These are phyloP conservation scores for Elsinoe arachidis DNA, from an alignment of 2,329 filamentous ascomycete species.

Conservation along the genomic window DNA sequence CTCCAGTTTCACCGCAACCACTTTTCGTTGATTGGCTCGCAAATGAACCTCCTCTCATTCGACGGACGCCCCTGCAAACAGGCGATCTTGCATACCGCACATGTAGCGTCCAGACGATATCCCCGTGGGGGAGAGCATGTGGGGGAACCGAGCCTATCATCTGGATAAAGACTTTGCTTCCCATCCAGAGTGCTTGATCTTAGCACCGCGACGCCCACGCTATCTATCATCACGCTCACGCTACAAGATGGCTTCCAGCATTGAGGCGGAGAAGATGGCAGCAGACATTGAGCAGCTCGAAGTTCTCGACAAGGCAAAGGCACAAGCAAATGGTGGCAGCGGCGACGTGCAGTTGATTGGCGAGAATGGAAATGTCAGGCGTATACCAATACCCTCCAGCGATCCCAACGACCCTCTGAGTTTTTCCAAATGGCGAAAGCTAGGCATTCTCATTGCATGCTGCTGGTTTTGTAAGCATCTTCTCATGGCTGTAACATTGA, in stretches of 20 bases:
- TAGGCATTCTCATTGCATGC: conserved; percentile 24
- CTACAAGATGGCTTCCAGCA: neutral
- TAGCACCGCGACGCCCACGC: neutral
- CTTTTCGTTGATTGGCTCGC: neutral
- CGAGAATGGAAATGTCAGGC: conserved; percentile 17
- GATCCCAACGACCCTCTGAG: conserved; percentile 26
- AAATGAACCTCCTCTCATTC: neutral
- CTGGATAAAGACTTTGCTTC: neutral
- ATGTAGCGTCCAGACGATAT: neutral
- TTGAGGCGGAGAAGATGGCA: conserved; percentile 17
- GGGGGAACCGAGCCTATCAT: neutral
- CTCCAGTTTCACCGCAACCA: neutral
- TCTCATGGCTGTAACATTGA: conserved; percentile 5
- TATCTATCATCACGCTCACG: neutral
- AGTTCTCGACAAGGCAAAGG: neutral
- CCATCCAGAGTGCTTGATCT: neutral
- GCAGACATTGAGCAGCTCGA: conserved; percentile 14
- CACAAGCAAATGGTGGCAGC: neutral
- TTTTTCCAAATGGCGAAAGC: conserved; percentile 24
- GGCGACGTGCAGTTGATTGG: conserved; percentile 19
- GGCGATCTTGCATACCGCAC: neutral
- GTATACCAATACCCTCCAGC: conserved; percentile 20
- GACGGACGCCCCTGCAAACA: neutral
- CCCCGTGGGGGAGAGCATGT: neutral
- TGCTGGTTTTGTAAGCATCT: conserved; percentile 25